phyloP scores from a whole-genome alignment of 2,329 filamentous ascomycete genomes.

The Pseudocercospora pini-densiflorae region DNA sequence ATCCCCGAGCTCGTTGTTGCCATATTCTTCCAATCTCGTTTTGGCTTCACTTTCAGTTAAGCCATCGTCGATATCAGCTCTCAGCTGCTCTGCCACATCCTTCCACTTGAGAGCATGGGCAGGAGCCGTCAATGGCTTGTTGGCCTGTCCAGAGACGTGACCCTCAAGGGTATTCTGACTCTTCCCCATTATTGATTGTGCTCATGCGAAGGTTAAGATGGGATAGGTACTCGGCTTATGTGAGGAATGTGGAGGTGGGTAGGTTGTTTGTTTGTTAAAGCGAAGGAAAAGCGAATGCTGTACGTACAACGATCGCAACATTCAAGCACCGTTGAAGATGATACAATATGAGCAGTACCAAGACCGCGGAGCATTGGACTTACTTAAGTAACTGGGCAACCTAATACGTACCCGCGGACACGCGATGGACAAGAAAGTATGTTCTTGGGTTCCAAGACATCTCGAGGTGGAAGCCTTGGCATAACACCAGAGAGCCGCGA shows the following conservation, averaged over 20 bases:
- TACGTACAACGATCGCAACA: slow-evolving; percentile 7
- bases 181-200: slow-evolving; percentile 23
- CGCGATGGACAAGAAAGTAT: slow-evolving; percentile 24
- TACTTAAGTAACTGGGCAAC: slow-evolving; percentile 19
- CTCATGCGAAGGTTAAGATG: slow-evolving; percentile 7
- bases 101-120: slow-evolving; percentile 65
- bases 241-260: slow-evolving; percentile 14
- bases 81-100: slow-evolving; percentile 60
- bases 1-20: slow-evolving; percentile 72
- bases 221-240: slow-evolving; percentile 3
- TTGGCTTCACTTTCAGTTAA: slow-evolving; percentile 65
- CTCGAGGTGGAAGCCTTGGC: slow-evolving; percentile 22
- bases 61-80: slow-evolving; percentile 69
- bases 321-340: slow-evolving; percentile 8
- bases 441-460: slow-evolving; percentile 28
- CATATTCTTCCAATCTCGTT: slow-evolving; percentile 63
- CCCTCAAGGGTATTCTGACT: slow-evolving; percentile 23
- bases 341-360: slow-evolving; percentile 12
- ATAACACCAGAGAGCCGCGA: slow-evolving; percentile 1
- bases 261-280: slow-evolving; percentile 10
- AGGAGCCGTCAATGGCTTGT: slow-evolving; percentile 62
- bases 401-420: slow-evolving; percentile 4
- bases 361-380: slow-evolving; percentile 15
- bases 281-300: slow-evolving; percentile 19
- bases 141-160: slow-evolving; percentile 41